These are phyloP conservation scores for Sporobolomyces phaffii DNA, from an alignment of 768 basidiomycete species.

Conservation along the genomic window DNA sequence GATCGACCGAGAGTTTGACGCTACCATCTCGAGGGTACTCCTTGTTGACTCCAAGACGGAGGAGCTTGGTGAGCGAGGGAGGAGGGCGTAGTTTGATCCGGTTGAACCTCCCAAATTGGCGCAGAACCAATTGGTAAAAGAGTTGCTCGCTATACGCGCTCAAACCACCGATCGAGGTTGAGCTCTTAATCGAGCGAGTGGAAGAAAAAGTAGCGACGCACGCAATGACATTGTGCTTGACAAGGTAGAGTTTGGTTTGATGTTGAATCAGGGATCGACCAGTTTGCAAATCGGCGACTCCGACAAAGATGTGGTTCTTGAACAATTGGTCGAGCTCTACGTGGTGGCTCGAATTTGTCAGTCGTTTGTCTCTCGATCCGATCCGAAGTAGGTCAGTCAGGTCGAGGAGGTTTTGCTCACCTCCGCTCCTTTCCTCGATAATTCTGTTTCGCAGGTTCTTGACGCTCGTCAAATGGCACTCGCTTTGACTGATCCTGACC, in stretches of 20 bases:
- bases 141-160: slow-evolving; percentile 74
- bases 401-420: no score
- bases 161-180: no score
- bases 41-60: slow-evolving; percentile 70
- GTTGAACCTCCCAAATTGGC: slow-evolving; percentile 80
- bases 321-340: slow-evolving; percentile 76
- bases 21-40: slow-evolving; percentile 53
- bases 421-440: slow-evolving; percentile 59
- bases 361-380: neutral
- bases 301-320: slow-evolving; percentile 82
- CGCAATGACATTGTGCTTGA: slow-evolving; percentile 79
- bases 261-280: slow-evolving; percentile 79
- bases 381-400: no score
- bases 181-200: neutral
- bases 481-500: slow-evolving; percentile 60
- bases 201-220: slow-evolving; percentile 49
- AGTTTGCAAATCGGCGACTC: slow-evolving; percentile 69
- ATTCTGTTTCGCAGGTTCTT: slow-evolving; percentile 57
- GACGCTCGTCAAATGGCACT: slow-evolving; percentile 71
- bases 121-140: slow-evolving; percentile 85
- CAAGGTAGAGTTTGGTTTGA: slow-evolving; percentile 77
- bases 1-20: slow-evolving; percentile 55
- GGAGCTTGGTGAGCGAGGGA: slow-evolving; percentile 62
- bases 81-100: slow-evolving; percentile 75
- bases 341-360: neutral